These are phyloP conservation scores for Aspergillus coremiiformis DNA, from an alignment of 495 filamentous ascomycete species.

Conservation along the genomic window DNA sequence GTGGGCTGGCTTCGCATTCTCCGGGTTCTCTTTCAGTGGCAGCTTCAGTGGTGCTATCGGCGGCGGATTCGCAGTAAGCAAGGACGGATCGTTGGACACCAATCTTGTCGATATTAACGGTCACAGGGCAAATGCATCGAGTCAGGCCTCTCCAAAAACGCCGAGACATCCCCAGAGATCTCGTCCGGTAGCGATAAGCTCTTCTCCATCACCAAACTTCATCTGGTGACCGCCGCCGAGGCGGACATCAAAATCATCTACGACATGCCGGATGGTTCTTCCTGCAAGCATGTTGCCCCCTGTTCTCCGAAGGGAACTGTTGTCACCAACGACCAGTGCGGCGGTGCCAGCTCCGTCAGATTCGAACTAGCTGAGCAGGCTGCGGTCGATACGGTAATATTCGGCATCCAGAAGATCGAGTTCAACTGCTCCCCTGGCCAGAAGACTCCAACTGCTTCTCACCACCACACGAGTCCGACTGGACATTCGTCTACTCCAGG, in stretches of 20 bases:
- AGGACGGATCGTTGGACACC: conserved; percentile 15
- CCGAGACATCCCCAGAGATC: conserved; percentile 48
- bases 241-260: conserved; percentile 76
- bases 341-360: conserved; percentile 74
- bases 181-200: conserved; percentile 44
- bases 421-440: conserved; percentile 65
- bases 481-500: conserved; percentile 10
- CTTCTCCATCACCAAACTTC: conserved; percentile 69
- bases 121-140: conserved; percentile 57
- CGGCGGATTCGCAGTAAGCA: conserved; percentile 39
- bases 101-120: conserved; percentile 6
- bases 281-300: conserved; percentile 62
- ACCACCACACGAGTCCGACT: conserved; percentile 15
- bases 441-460: conserved; percentile 15
- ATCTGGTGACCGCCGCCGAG: conserved; percentile 65
- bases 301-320: conserved; percentile 59
- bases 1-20: conserved; percentile 70
- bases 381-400: conserved; percentile 48
- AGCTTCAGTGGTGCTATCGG: conserved; percentile 43
- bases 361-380: conserved; percentile 61
- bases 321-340: conserved; percentile 79
- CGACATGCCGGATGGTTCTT: conserved; percentile 68
- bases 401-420: conserved; percentile 68
- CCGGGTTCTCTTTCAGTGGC: conserved; percentile 58
- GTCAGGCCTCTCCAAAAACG: conserved; percentile 41